Evolutionary conservation across 73 alveolate species (phyloP).

Genomic region (Paramecium primaurelia): DNA sequence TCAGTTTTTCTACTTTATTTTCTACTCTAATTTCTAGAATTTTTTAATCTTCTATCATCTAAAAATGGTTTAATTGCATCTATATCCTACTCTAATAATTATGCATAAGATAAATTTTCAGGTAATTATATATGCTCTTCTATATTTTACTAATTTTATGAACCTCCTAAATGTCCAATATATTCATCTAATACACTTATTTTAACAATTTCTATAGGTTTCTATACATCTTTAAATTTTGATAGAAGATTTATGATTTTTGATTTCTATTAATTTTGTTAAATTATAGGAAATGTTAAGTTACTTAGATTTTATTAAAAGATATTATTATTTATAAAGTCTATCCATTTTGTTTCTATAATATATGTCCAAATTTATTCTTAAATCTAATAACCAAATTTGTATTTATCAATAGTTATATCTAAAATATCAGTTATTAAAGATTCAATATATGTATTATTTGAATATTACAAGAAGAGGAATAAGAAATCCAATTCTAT

Average conservation of each 20-base stretch:
- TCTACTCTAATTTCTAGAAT: neutral
- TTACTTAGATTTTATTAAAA: neutral
- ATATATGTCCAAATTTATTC: neutral
- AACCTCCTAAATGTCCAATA: neutral
- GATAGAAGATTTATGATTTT: neutral
- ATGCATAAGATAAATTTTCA: neutral
- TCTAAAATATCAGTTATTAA: neutral
- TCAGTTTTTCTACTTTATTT: neutral
- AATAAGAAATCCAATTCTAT: neutral
- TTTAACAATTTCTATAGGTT: neutral
- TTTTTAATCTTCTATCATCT: neutral
- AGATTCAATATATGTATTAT: neutral
- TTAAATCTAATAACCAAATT: neutral
- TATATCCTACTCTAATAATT: neutral
- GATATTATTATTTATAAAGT: neutral
- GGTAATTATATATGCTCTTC: neutral
- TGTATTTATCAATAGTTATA: neutral
- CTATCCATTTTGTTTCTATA: neutral
- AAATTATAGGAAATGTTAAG: neutral
- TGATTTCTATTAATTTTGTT: neutral
- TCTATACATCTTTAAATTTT: neutral
- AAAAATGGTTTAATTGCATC: neutral
- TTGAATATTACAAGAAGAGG: neutral
- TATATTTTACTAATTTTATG: neutral
- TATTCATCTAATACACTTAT: neutral